Base-by-base conservation (phyloP, 2,329 filamentous ascomycete species). In the Nemania sp. region DNA sequence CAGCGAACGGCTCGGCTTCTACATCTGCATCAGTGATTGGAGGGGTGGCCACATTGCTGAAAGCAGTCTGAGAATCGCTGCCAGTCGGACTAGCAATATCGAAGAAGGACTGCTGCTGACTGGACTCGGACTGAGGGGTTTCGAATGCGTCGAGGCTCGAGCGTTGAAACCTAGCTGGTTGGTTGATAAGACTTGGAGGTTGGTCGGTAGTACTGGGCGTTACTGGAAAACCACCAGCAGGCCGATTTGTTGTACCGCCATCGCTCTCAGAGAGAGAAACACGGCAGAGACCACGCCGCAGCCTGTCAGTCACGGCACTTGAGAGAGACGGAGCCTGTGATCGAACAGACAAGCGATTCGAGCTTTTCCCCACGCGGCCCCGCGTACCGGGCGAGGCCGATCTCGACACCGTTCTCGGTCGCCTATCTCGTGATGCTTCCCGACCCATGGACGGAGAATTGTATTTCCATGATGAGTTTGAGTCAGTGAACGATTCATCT, bases 11-110 rank as follows among this genome's bases (percentile, higher is more conserved):
- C 59, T 88, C 86, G 8, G 82, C 72, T 56, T 88, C 86, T 7
- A 83, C 72, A 56, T 91, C 88, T 19, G 84, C 82, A 59, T 91
- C 89, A 7, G 83, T 87, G 60, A 91, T 84, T 6, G 89, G 89
- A 24, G 89, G 89, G 8, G 89, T 91, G 46, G 89, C 86, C 44
- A 86, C 83, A 56, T 79, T 84, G 66, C 77, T 80, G 64, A 88
- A 87, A 28, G 82, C 75, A 9, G 83, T 84, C 52, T 82, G 79
- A 2, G 80, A 74, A 52, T 83, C 80, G 64, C 79, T 83, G 23
- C 73, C 78, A 0, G 76, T 72, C 3, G 80, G 80, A 61, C 82
- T 85, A 4, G 73, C 73, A 0, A 73, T 73, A 41, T 81, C 77
- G 49, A 75, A 80, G 22, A 73, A 70, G 3, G 71, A 68, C 3